Evolutionary conservation across 169 alveolate species (phyloP), one percentile per base, ranked within the genome.

Genomic region (Theileria sp.): DNA sequence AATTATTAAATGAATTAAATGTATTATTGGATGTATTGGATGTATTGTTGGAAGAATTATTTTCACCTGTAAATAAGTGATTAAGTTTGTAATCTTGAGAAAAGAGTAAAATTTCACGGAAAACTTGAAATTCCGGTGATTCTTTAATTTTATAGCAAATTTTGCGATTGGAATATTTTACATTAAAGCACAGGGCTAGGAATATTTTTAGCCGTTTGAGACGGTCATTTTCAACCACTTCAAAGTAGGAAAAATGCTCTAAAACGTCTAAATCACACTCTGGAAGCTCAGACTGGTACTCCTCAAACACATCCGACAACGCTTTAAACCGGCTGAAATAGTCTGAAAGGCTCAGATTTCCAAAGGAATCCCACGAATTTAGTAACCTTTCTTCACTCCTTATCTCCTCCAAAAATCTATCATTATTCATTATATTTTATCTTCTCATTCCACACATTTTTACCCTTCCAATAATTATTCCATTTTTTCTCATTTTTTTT

Each of bases 351-450:
- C 19, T 30, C 12, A 64, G 3, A 64, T 3, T 17, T 64, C 38
- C 38, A 6, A 15, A 64, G 72, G 72, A 64, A n/a, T 64, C 72
- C 72, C 72, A 64, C 8, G 51, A 26, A 28, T 64, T 64, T 26
- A 64, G 13, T 7, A 30, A 26, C 19, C 7, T 64, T 21, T 25
- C 68, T 60, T 60, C 68, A 60, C 10, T 2, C n/a, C 10, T 8
- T 60, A 60, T 28, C 23, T 25, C 23, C 10, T 60, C 68, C 54
- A 44, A 44, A 44, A 13, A 44, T 44, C 54, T 44, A 8, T 44
- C 54, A 44, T 44, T 44, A 44, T 44, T 44, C 54, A 44, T 44
- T 44, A 8, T 44, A 44, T 44, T 44, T 44, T 10, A 44, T 44
- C 12, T 44, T 8, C 17, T 44, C 54, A 44, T 44, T 44, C 54